phyloP scores from a whole-genome alignment of 768 basidiomycete genomes.

The Tylopilus rubrobrunneus region DNA sequence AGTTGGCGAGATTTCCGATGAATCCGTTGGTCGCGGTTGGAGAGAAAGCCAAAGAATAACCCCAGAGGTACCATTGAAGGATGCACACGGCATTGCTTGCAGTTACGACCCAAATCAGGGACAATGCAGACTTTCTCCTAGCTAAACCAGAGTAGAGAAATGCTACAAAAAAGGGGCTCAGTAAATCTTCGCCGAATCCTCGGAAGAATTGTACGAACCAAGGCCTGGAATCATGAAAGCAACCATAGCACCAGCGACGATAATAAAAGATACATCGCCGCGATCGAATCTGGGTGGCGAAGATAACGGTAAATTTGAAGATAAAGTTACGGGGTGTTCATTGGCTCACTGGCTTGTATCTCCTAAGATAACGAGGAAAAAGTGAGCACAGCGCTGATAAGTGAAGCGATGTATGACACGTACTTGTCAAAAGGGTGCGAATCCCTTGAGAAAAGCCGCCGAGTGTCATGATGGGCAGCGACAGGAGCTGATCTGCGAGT shows the following conservation, averaged over 20 bases:
- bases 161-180: slow-evolving; percentile 34
- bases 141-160: slow-evolving; percentile 74
- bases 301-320: slow-evolving; percentile 4
- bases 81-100: slow-evolving; percentile 73
- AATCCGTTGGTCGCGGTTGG: slow-evolving; percentile 67
- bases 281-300: slow-evolving; percentile 51
- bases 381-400: slow-evolving; percentile 5
- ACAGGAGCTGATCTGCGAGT: neutral
- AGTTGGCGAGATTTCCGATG: slow-evolving; percentile 77
- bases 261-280: slow-evolving; percentile 71
- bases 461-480: slow-evolving; percentile 8
- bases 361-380: slow-evolving; percentile 16
- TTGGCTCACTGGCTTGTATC: slow-evolving; percentile 28
- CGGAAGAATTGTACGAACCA: slow-evolving; percentile 35
- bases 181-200: neutral
- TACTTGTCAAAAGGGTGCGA: slow-evolving; percentile 9
- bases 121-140: slow-evolving; percentile 64
- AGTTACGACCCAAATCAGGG: slow-evolving; percentile 72
- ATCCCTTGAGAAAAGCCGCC: neutral
- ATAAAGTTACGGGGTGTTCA: neutral
- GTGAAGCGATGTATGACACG: slow-evolving; percentile 6
- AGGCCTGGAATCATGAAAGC: slow-evolving; percentile 77
- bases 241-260: slow-evolving; percentile 65
- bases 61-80: slow-evolving; percentile 81
- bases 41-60: slow-evolving; percentile 84